Evolutionary conservation across 1,284 basidiomycete species (phyloP).

Genomic region (Irpex sp.): DNA sequence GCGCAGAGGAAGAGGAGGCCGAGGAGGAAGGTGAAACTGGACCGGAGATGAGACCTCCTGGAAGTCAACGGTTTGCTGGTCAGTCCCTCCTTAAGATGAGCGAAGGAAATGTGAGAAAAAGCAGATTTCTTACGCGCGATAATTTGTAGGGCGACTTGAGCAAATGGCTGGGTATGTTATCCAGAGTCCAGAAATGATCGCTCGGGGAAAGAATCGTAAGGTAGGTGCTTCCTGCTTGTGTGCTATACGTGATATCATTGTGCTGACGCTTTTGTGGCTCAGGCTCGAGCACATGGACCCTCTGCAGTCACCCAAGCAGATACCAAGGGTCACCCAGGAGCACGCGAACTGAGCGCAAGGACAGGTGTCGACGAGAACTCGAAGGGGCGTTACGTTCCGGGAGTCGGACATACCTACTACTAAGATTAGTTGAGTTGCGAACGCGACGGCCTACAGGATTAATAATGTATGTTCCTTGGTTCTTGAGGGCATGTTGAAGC

Average conservation of each 20-base stretch:
- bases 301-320: neutral
- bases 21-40: no score
- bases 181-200: neutral
- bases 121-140: neutral
- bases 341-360: neutral
- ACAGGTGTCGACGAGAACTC: neutral
- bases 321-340: neutral
- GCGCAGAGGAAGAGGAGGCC: neutral
- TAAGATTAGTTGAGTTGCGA: no score
- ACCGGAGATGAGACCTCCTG: neutral
- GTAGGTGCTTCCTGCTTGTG: neutral
- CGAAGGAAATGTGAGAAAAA: neutral
- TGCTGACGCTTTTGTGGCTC: neutral
- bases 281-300: neutral
- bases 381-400: neutral
- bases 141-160: neutral
- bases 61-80: neutral
- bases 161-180: neutral
- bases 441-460: no score
- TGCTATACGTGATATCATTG: neutral
- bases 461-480: no score
- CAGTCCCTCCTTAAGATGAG: neutral
- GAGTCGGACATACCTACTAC: neutral
- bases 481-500: no score
- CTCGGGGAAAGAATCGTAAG: neutral